These are phyloP conservation scores for Polychaeton citri DNA, from an alignment of 2,329 filamentous ascomycete species.

Conservation along the genomic window DNA sequence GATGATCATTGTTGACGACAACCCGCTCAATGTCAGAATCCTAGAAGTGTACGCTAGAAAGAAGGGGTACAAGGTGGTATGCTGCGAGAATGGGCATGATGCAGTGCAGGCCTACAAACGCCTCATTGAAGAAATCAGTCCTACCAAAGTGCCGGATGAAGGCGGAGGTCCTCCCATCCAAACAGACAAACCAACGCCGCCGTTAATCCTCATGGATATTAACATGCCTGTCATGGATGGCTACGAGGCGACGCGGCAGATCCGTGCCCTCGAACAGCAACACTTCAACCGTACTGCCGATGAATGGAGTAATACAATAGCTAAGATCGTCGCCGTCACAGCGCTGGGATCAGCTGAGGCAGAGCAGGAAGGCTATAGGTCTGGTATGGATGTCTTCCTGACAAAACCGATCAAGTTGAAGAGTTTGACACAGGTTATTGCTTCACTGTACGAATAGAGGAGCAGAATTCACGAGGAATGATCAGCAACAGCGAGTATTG, in stretches of 20 bases:
- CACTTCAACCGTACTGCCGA: too few species aligned
- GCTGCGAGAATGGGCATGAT: slow-evolving; percentile 35
- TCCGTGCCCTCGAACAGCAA: slow-evolving; percentile 11
- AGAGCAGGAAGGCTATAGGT: slow-evolving; percentile 15
- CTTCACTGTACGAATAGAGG: too few species aligned
- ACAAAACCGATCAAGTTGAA: too few species aligned
- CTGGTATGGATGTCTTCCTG: slow-evolving; percentile 19
- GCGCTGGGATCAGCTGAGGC: slow-evolving; percentile 9
- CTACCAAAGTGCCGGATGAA: too few species aligned
- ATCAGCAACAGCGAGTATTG: too few species aligned
- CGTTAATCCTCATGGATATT: slow-evolving; percentile 34
- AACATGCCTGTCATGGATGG: slow-evolving; percentile 15
- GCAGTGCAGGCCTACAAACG: slow-evolving; percentile 32
- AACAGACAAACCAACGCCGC: too few species aligned
- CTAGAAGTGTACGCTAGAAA: slow-evolving; percentile 17
- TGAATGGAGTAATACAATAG: not conserved
- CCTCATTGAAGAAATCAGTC: too few species aligned
- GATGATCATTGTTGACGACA: slow-evolving; percentile 21
- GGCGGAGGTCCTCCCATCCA: too few species aligned
- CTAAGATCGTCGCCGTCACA: slow-evolving; percentile 11
- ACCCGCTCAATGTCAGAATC: slow-evolving; percentile 20
- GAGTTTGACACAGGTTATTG: too few species aligned
- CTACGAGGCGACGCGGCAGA: slow-evolving; percentile 9
- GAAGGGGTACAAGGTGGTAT: slow-evolving; percentile 26
- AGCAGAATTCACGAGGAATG: too few species aligned